phyloP scores from a whole-genome alignment of 257 asterid species.

The Solanum tarapatanum region DNA sequence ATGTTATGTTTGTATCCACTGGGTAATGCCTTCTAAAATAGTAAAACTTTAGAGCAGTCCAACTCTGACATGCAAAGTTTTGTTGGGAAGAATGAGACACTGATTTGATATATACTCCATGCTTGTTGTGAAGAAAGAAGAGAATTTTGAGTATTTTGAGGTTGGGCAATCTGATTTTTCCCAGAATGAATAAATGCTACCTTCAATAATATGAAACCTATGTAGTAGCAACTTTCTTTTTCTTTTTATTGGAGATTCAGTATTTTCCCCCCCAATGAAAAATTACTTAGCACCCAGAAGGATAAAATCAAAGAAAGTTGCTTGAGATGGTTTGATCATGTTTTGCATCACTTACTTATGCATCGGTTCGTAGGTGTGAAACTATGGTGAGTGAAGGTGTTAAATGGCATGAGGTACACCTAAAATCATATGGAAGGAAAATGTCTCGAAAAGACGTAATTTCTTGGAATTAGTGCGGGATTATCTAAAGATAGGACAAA shows the following conservation, averaged over 20 bases:
- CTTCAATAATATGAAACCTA: background rate
- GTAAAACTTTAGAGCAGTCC: background rate
- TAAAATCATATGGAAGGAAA: background rate
- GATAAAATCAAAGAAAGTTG: background rate
- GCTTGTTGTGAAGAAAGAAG: background rate
- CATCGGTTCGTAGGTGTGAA: background rate
- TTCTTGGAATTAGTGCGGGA: background rate
- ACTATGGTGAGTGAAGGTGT: background rate
- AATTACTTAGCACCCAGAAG: background rate
- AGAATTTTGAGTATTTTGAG: background rate
- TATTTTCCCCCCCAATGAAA: background rate
- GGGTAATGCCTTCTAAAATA: background rate
- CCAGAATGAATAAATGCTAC: background rate
- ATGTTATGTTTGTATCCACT: background rate
- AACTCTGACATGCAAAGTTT: background rate
- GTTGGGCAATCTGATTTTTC: background rate
- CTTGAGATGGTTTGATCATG: background rate
- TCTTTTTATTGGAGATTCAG: background rate
- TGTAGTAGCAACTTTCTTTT: background rate
- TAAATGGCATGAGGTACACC: background rate
- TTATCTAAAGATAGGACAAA: background rate
- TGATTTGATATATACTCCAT: background rate
- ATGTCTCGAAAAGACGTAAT: background rate
- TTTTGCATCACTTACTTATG: background rate
- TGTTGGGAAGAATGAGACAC: background rate